A percentile compares a stretch with the other conserved stretches of the same genome.
phyloP scores from a whole-genome alignment of 2,329 filamentous ascomycete genomes.

The Aspergillus fischeri region DNA sequence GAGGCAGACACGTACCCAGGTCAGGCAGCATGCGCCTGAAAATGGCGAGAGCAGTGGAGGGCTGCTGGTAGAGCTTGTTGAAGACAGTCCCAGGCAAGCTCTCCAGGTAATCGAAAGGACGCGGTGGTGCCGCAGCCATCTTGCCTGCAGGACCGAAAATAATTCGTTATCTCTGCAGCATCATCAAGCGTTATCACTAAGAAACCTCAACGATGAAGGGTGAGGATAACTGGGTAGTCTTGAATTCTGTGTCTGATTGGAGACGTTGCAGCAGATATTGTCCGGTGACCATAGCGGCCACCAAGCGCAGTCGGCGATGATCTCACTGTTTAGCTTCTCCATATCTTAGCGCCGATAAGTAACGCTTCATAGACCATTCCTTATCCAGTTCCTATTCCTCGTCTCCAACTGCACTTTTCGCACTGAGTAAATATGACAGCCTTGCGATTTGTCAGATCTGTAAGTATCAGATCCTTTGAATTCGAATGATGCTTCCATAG shows the following conservation, averaged over 20 bases:
- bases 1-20: slow-evolving; percentile 56
- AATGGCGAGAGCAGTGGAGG: slow-evolving; percentile 89
- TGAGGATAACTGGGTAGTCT: not conserved
- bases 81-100: slow-evolving; percentile 85
- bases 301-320: slow-evolving; percentile 25
- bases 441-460: slow-evolving; percentile 61
- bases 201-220: slow-evolving; percentile 9
- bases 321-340: slow-evolving; percentile 9
- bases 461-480: slow-evolving; percentile 35
- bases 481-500: not conserved
- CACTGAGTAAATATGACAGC: slow-evolving; percentile 43
- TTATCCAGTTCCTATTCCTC: not conserved
- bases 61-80: slow-evolving; percentile 88
- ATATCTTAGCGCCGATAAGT: no score
- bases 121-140: slow-evolving; percentile 55
- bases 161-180: slow-evolving; percentile 24
- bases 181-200: slow-evolving; percentile 15
- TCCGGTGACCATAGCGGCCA: slow-evolving; percentile 29
- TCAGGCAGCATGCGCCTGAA: slow-evolving; percentile 96
- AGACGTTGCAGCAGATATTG: slow-evolving; percentile 4
- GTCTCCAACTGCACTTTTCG: not conserved
- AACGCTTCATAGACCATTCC: not conserved
- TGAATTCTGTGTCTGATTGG: slow-evolving; percentile 8
- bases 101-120: slow-evolving; percentile 86
- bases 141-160: slow-evolving; percentile 26